Evolutionary conservation across 2,329 filamentous ascomycete species (phyloP).

Genomic region (Hymenoscyphus fructigenus): DNA sequence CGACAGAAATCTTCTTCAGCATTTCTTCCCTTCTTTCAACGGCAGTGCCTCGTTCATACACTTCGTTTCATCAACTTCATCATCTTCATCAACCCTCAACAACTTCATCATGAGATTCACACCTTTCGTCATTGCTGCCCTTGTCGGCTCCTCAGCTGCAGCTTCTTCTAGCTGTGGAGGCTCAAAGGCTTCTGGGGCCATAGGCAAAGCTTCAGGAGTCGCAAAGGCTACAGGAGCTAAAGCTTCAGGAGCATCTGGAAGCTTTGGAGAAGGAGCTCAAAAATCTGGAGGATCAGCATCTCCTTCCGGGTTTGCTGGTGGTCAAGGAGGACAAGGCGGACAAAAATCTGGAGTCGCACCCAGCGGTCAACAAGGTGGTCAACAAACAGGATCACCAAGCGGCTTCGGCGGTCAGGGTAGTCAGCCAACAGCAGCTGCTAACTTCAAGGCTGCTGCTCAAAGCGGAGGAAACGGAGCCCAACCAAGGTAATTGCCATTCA

Average conservation of each 20-base stretch:
- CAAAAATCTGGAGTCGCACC: neutral
- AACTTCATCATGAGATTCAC: neutral
- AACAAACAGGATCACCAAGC: no score
- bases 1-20: slow-evolving; percentile 4
- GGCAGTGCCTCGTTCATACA: slow-evolving; percentile 1
- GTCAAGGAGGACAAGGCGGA: no score
- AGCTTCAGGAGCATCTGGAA: neutral
- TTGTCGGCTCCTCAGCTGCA: neutral
- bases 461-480: no score
- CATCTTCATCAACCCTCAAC: neutral
- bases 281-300: no score
- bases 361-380: neutral
- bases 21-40: slow-evolving; percentile 4
- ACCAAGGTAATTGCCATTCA: no score
- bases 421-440: no score
- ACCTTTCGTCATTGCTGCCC: neutral
- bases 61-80: neutral
- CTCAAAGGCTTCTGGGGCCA: neutral
- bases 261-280: no score
- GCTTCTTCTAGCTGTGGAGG: neutral
- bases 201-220: neutral
- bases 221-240: neutral
- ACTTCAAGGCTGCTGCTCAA: no score
- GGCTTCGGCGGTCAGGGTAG: neutral
- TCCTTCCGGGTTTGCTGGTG: no score